Evolutionary conservation across 1,284 basidiomycete genomes (phyloP).

Genomic region (Trichosporon ovoides): DNA sequence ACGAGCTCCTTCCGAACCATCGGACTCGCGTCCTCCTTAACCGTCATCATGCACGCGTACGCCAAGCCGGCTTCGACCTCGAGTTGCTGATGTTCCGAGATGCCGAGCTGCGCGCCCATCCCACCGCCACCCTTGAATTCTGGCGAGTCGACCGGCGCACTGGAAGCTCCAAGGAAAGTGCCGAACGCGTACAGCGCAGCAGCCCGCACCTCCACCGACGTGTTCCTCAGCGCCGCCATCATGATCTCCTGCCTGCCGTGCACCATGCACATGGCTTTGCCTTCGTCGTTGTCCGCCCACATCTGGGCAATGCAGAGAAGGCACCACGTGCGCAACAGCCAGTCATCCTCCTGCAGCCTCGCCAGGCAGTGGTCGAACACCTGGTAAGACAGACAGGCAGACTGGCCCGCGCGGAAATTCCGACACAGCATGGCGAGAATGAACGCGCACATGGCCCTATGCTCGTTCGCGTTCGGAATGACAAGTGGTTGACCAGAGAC

Average conservation of each 20-base stretch:
- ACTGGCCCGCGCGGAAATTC: conserved; percentile 79
- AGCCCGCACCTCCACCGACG: conserved; percentile 86
- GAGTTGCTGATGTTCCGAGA: conserved; percentile 66
- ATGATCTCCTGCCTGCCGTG: conserved; percentile 73
- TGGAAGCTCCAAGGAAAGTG: conserved; percentile 87
- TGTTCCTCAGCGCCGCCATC: conserved; percentile 74
- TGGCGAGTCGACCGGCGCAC: conserved; percentile 57
- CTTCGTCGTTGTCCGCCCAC: conserved; percentile 88
- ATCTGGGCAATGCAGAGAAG: conserved; percentile 90
- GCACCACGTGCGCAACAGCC: conserved; percentile 88
- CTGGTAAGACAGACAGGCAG: conserved; percentile 73
- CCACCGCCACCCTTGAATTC: conserved; percentile 72
- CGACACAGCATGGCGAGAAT: conserved; percentile 89
- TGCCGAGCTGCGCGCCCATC: conserved; percentile 72
- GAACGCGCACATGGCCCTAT: conserved; percentile 98
- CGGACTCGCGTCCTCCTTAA: conserved; percentile 90
- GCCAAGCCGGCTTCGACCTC: conserved; percentile 56
- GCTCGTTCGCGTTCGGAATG: conserved; percentile 89
- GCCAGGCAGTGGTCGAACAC: conserved; percentile 88
- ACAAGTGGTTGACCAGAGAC: conserved; percentile 47
- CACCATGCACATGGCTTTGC: conserved; percentile 78
- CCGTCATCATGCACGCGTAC: conserved; percentile 57
- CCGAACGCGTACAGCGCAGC: conserved; percentile 89
- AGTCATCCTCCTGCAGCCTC: conserved; percentile 77
- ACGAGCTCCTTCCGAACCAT: conserved; percentile 94